Base-by-base conservation (phyloP, 805 yeast genomes). In the Saccharomyces eubayanus region DNA sequence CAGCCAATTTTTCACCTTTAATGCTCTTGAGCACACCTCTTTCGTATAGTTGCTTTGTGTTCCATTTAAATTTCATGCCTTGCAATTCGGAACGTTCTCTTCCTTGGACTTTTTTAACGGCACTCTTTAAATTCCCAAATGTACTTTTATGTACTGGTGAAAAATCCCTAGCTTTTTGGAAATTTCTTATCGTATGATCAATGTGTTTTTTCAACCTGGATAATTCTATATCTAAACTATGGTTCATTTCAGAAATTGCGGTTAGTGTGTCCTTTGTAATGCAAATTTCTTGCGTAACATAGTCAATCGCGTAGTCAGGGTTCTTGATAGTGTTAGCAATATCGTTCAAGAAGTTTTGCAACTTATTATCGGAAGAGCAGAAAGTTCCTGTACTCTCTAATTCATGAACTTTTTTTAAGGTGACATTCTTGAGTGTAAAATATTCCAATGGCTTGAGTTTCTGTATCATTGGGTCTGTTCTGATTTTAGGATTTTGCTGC, bases 271-370 rank as follows among this genome's bases (percentile, higher is more conserved):
- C 74, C 24, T 71, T 66, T 5, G 81, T 75, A 21, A 72, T 65
- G 21, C 70, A 67, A 53, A 82, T 65, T 57, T 81, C 84, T 41
- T 73, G 72, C 51, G 68, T 65, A 27, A 83, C 71, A 43, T 74
- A 69, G n/a, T 74, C 57, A 47, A 84, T 72, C 21, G 79, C 77
- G 57, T 78, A 77, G 51, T 76, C 75, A 55, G 82, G 82, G 53
- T 81, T 77, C 56, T 69, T 71, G 58, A 94, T 89, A 58, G 92
- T 97, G 52, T 77, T 71, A 0, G 97, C 96, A 57, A 94, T 84
- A 57, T 87, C 89, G 63, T 90, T 89, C 55, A 94, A 70, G 12
- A 94, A 65, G 24, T 80, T 83, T 65, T 94, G 98, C 68, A 83
- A 89, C 20, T 85, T 82, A 64, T 89, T 81, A 31, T 61, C 64